Evolutionary conservation across 805 yeast species (phyloP), one percentile per base, ranked within the genome.

Genomic region (Zygosaccharomyces bisporus): DNA sequence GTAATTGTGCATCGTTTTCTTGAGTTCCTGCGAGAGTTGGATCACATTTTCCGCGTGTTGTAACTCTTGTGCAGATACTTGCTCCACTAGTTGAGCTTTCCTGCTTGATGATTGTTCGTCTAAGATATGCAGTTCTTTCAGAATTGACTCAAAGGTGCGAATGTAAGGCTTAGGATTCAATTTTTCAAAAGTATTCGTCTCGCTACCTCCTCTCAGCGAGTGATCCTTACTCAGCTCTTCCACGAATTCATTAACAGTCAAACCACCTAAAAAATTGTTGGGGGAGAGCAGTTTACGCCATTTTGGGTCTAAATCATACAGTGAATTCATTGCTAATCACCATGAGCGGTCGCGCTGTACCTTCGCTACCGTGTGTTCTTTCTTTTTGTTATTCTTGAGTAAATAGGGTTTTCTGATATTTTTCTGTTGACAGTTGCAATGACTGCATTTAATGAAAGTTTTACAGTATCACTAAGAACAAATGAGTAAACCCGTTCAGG

Each of bases 151-250:
- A 63, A 93, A 90, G 0, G 96, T 87, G 53, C 96, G 77, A 37
- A 91, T 91, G 60, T 86, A 93, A 1, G 98, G 98, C 57, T 87
- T 88, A 1, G 98, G 96, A 58, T 93, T 96, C 43, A 88, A 65
- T 36, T 53, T 59, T 31, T 53, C 58, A 47, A 37, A 52, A 38
- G 34, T 53, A 23, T 30, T 47, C 37, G 27, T 53, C 34, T 14
- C 32, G 8, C 39, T 31, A 3, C 45, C 33, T 13, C 44, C 46
- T 39, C 52, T 51, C 20, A 55, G 35, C 2, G 55, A 33, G 34
- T 83, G 86, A 56, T 81, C 84, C 57, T 80, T 79, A 49, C 90
- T 78, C 52, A 90, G 69, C 56, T 79, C 83, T 59, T 89, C 93
- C 20, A 89, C 79, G 62, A 89, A 87, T 44, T 86, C 91, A 48